Conservation (phyloP, 257 asterid species). For the Capsicum pubescens region DNA sequence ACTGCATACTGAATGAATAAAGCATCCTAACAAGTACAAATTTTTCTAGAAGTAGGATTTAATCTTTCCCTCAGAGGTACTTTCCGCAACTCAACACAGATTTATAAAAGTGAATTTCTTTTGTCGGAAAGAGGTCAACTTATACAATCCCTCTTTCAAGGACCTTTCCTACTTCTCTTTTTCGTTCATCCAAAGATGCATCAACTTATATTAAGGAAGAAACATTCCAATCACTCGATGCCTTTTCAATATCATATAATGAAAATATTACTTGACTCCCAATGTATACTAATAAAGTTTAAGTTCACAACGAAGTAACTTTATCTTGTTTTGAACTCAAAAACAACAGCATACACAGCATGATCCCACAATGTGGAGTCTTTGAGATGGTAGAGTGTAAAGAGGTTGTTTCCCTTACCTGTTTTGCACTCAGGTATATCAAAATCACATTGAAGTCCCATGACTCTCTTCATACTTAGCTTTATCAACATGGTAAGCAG, state of each 20-base stretch:
- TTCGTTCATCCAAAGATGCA: neutral
- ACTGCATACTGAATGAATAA: slow-evolving; percentile 24
- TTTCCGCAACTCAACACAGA: neutral
- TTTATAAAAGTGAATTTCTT: neutral
- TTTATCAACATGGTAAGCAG: neutral
- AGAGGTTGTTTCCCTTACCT: neutral
- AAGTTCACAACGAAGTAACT: neutral
- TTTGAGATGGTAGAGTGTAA: too few species aligned
- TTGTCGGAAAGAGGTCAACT: slow-evolving; percentile 13
- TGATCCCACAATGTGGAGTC: too few species aligned
- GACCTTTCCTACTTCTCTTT: neutral
- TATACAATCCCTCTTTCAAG: neutral
- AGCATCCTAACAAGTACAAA: neutral
- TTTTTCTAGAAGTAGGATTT: neutral
- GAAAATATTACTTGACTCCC: neutral
- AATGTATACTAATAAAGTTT: neutral
- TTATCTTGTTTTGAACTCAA: neutral
- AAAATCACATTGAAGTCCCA: neutral
- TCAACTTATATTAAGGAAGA: slow-evolving; percentile 4
- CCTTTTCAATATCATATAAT: neutral
- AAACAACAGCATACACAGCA: too few species aligned
- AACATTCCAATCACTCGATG: neutral
- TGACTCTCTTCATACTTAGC: neutral
- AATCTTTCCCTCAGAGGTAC: neutral
- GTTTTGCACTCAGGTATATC: neutral